Evolutionary conservation across 106 monocot genomes (phyloP).

Genomic region (Narthecium ossifragum): DNA sequence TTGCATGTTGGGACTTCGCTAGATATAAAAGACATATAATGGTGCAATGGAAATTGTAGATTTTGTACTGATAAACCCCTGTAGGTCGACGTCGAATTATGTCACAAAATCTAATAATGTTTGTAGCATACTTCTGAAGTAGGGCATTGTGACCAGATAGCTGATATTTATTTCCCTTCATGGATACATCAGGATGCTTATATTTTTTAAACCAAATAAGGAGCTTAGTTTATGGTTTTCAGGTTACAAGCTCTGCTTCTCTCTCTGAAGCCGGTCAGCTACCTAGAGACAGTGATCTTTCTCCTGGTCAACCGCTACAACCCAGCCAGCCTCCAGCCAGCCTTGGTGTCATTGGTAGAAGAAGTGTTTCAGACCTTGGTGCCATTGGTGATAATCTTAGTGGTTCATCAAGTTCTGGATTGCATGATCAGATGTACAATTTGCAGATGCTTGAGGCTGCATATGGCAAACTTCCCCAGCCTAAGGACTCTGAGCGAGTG

Average conservation of each 20-base stretch:
- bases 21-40: no score
- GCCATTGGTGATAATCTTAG: constrained; percentile 85
- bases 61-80: no score
- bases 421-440: constrained; percentile 73
- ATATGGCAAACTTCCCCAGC: constrained; percentile 76
- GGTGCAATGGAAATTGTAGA: no score
- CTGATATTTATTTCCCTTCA: no score
- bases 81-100: no score
- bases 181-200: no score
- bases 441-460: constrained; percentile 95
- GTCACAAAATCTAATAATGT: no score
- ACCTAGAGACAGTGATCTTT: constrained; percentile 60
- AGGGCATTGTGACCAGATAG: no score
- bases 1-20: no score
- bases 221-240: constrained; percentile 5
- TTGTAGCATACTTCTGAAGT: no score
- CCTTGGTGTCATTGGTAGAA: constrained; percentile 92
- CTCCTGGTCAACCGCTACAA: constrained; percentile 75
- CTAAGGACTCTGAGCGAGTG: constrained; percentile 81
- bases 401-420: constrained; percentile 31
- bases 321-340: constrained; percentile 48
- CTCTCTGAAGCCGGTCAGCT: constrained; percentile 40
- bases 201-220: background rate
- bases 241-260: constrained; percentile 40
- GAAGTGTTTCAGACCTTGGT: constrained; percentile 85